Evolutionary conservation across 805 yeast genomes (phyloP).

Genomic region (Kuraishia borneana): DNA sequence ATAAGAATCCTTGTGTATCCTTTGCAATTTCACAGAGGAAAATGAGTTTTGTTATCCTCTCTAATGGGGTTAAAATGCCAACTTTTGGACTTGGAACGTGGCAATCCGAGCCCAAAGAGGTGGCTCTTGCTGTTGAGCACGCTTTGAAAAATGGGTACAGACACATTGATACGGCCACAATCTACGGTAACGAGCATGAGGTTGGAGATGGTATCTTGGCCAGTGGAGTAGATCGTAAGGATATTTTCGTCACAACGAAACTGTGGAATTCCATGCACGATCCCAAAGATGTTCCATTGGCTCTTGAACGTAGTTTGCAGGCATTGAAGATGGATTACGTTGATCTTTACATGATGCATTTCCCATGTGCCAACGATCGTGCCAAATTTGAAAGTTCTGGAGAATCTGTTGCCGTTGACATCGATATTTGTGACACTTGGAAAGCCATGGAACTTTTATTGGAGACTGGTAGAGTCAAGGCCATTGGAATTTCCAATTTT

Average conservation of each 20-base stretch:
- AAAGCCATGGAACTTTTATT: conserved; percentile 48
- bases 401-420: conserved; percentile 13
- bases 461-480: conserved; percentile 35
- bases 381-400: conserved; percentile 34
- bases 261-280: conserved; percentile 45
- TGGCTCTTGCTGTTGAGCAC: conserved; percentile 40
- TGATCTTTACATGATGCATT: conserved; percentile 70
- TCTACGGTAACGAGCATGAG: conserved; percentile 54
- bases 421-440: conserved; percentile 47
- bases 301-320: conserved; percentile 45
- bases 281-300: conserved; percentile 30
- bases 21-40: neutral
- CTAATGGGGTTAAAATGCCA: conserved; percentile 52
- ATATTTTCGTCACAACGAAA: conserved; percentile 63
- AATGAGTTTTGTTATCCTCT: conserved; percentile 22
- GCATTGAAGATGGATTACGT: conserved; percentile 65
- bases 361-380: conserved; percentile 37
- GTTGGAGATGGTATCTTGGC: conserved; percentile 49
- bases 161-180: conserved; percentile 71
- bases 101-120: conserved; percentile 44
- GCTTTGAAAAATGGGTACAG: conserved; percentile 62
- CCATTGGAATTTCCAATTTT: conserved; percentile 74
- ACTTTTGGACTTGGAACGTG: conserved; percentile 69
- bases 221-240: conserved; percentile 51
- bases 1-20: too few relatives aligned